Percentiles rank a stretch among this genome's conserved stretches.
Evolutionary conservation across 2,329 filamentous ascomycete species (phyloP).

Genomic region (Verticillium nonalfalfae): DNA sequence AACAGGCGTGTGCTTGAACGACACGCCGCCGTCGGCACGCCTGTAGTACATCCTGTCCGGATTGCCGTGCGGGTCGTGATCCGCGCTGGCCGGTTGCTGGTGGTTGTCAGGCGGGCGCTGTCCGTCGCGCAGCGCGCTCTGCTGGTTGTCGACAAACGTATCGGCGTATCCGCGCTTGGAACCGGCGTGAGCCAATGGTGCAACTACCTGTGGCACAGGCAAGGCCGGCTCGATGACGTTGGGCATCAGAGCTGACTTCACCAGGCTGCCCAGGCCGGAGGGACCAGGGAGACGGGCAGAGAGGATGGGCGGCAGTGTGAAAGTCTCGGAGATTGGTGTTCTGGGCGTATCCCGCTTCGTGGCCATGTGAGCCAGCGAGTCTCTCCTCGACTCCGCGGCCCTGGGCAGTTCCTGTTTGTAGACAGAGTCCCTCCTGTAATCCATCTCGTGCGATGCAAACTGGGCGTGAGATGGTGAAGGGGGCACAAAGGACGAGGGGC

Average conservation of each 20-base stretch:
- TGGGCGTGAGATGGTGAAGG: conserved; percentile 26
- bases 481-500: conserved; percentile 26
- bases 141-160: conserved; percentile 11
- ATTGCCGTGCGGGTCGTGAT: too few species aligned
- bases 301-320: background rate
- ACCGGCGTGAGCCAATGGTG: conserved; percentile 6
- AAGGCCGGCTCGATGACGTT: conserved; percentile 8
- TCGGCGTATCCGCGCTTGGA: conserved; percentile 10
- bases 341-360: background rate
- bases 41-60: conserved; percentile 17
- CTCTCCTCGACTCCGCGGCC: background rate
- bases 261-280: background rate
- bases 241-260: background rate
- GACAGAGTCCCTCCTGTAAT: conserved; percentile 3
- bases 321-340: background rate
- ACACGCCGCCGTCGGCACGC: conserved; percentile 25
- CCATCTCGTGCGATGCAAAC: background rate
- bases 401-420: conserved; percentile 6
- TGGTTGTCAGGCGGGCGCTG: conserved; percentile 28
- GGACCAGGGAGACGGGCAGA: background rate
- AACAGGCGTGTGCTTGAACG: background rate
- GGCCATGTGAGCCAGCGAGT: background rate
- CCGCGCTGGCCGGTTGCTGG: conserved; percentile 3
- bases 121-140: conserved; percentile 28
- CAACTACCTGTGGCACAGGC: background rate